Percentiles rank a stretch among this genome's conserved stretches.
Evolutionary conservation across 2,329 filamentous ascomycete genomes (phyloP).

Genomic region (Cercospora zeae-maydis): DNA sequence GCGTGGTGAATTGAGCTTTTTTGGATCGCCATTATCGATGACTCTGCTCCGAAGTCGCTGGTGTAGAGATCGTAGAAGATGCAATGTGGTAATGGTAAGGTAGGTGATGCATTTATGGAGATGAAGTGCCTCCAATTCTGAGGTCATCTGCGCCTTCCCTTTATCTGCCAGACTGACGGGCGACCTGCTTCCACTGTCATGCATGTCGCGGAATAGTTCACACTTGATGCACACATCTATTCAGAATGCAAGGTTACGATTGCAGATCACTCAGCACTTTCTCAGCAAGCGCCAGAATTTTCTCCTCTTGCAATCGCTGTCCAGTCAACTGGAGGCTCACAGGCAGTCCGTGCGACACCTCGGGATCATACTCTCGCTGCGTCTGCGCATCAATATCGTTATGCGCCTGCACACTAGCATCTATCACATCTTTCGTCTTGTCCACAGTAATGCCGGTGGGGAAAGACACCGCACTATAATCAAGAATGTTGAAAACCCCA

Average conservation of each 20-base stretch:
- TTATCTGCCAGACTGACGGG: neutral
- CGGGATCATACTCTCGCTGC: slow-evolving; percentile 36
- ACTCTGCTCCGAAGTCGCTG: neutral
- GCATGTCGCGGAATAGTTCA: neutral
- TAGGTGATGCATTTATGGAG: neutral
- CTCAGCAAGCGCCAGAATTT: slow-evolving; percentile 36
- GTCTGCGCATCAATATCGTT: slow-evolving; percentile 42
- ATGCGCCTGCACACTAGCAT: slow-evolving; percentile 29
- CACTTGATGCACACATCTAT: neutral
- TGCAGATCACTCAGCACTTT: slow-evolving; percentile 25
- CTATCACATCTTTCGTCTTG: slow-evolving; percentile 37
- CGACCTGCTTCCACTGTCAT: neutral
- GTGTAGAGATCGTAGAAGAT: neutral
- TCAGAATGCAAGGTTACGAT: neutral
- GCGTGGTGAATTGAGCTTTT: too few species aligned
- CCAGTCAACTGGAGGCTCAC: slow-evolving; percentile 36
- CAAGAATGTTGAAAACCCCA: slow-evolving; percentile 48
- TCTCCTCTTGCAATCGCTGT: slow-evolving; percentile 37
- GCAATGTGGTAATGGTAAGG: neutral
- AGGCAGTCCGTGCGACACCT: slow-evolving; percentile 43
- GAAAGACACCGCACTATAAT: slow-evolving; percentile 47
- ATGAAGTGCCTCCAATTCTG: neutral
- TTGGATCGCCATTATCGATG: neutral
- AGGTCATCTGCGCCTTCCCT: neutral
- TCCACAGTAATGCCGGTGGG: slow-evolving; percentile 42